Evolutionary conservation across 2,329 filamentous ascomycete genomes (phyloP).

Genomic region (Hyphodiscus sp.): DNA sequence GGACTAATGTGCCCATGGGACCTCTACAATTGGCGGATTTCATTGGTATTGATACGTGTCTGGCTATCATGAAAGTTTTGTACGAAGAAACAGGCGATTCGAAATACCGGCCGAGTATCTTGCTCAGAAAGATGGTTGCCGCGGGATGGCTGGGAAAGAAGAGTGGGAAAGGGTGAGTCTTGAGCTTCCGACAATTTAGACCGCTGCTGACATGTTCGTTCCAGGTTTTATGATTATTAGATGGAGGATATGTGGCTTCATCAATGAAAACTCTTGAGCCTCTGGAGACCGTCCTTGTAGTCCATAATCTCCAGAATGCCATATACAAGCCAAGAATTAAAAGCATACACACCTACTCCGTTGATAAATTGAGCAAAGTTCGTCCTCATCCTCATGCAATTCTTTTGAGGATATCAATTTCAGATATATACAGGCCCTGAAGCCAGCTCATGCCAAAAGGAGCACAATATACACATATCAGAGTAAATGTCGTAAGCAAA

Average conservation of each 20-base stretch:
- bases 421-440: conserved; percentile 18
- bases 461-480: conserved; percentile 18
- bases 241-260: too few relatives aligned
- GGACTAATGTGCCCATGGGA: conserved; percentile 97
- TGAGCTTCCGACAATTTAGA: neutral
- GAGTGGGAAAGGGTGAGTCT: conserved; percentile 67
- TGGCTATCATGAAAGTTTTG: conserved; percentile 95
- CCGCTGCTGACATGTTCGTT: conserved; percentile 12
- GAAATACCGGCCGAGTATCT: conserved; percentile 86
- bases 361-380: too few relatives aligned
- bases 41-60: conserved; percentile 91
- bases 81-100: conserved; percentile 88
- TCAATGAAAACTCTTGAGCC: too few relatives aligned
- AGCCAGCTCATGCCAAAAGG: conserved; percentile 15
- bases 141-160: conserved; percentile 98
- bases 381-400: neutral
- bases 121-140: conserved; percentile 93
- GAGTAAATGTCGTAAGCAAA: neutral
- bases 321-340: too few relatives aligned
- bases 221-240: conserved; percentile 30
- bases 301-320: too few relatives aligned
- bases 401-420: conserved; percentile 13
- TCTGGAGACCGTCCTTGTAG: too few relatives aligned
- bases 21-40: conserved; percentile 92
- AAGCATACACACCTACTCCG: too few relatives aligned